Evolutionary conservation across 345 rosid species (phyloP).

Genomic region (Microthlaspi erraticum): DNA sequence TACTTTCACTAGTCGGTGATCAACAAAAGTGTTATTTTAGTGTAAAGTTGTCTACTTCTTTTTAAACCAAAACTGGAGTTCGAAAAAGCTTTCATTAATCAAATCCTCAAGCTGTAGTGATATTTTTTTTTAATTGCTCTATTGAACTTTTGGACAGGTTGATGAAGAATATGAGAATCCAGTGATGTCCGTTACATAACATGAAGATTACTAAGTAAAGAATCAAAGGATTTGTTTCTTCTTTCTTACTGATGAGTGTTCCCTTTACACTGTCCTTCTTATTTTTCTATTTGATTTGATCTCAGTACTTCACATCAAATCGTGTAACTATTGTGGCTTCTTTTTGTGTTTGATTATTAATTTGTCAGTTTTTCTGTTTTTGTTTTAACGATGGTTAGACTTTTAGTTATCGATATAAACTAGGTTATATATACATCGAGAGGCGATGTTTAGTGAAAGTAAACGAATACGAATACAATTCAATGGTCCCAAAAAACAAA

Average conservation of each 20-base stretch:
- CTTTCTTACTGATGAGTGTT: slow-evolving; percentile 3
- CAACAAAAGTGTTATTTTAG: not conserved
- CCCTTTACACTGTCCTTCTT: slow-evolving; percentile 4
- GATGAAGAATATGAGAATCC: slow-evolving; percentile 66
- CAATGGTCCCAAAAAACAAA: not conserved
- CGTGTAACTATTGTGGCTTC: not conserved
- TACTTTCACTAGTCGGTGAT: slow-evolving; percentile 20
- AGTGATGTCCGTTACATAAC: slow-evolving; percentile 39
- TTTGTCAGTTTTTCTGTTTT: not conserved
- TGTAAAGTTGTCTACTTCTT: slow-evolving; percentile 8
- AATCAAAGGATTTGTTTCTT: not conserved
- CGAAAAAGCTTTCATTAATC: not conserved
- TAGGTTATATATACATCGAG: not conserved
- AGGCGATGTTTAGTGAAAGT: not conserved
- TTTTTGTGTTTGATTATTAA: not conserved
- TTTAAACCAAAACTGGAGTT: not conserved
- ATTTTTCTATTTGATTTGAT: slow-evolving; percentile 1
- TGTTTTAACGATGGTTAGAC: not conserved
- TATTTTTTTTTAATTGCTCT: not conserved
- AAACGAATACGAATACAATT: not conserved
- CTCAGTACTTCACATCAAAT: not conserved
- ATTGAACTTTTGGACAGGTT: slow-evolving; percentile 47
- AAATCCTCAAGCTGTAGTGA: not conserved
- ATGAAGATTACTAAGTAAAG: not conserved
- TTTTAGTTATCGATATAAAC: not conserved